Percentiles rank a stretch among this genome's conserved stretches.
Conservation (phyloP, 202 grass and related monocot species). For the Hordeum pubiflorum region DNA sequence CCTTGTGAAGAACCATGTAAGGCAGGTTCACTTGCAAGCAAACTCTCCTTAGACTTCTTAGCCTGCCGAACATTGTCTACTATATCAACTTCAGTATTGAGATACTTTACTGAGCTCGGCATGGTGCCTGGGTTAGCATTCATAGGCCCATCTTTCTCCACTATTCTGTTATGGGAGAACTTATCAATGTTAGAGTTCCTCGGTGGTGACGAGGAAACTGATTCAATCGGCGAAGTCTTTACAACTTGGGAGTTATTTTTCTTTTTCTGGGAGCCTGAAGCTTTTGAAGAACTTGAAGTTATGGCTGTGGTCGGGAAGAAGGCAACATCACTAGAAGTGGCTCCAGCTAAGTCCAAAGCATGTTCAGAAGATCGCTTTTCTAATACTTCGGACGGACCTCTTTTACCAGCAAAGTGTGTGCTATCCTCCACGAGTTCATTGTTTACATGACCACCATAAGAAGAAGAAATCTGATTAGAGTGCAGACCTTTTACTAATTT, state of each 20-base stretch:
- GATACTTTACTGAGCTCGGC: slow-evolving; percentile 40
- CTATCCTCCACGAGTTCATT: slow-evolving; percentile 37
- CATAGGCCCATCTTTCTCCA: slow-evolving; percentile 43
- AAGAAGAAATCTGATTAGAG: slow-evolving; percentile 28
- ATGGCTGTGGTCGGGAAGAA: slow-evolving; percentile 46
- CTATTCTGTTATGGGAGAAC: slow-evolving; percentile 45
- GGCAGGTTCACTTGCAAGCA: slow-evolving; percentile 28
- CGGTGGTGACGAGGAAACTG: slow-evolving; percentile 69
- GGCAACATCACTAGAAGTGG: slow-evolving; percentile 42
- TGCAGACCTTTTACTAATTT: slow-evolving; percentile 26
- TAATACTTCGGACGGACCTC: slow-evolving; percentile 9
- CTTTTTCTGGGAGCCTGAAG: slow-evolving; percentile 53
- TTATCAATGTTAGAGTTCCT: slow-evolving; percentile 60
- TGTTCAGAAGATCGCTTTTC: slow-evolving; percentile 38
- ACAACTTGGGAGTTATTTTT: slow-evolving; percentile 47
- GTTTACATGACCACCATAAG: slow-evolving; percentile 17
- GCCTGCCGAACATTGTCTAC: slow-evolving; percentile 23
- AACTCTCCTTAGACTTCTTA: slow-evolving; percentile 14
- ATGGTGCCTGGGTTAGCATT: slow-evolving; percentile 43
- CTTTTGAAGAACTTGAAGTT: slow-evolving; percentile 90
- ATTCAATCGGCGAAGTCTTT: slow-evolving; percentile 61
- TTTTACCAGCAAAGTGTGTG: slow-evolving; percentile 39
- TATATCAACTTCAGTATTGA: slow-evolving; percentile 42
- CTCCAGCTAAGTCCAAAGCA: slow-evolving; percentile 34
- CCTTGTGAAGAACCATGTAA: slow-evolving; percentile 31